Base-by-base conservation (phyloP, 2,329 filamentous ascomycete species). In the Penicillium sp. region DNA sequence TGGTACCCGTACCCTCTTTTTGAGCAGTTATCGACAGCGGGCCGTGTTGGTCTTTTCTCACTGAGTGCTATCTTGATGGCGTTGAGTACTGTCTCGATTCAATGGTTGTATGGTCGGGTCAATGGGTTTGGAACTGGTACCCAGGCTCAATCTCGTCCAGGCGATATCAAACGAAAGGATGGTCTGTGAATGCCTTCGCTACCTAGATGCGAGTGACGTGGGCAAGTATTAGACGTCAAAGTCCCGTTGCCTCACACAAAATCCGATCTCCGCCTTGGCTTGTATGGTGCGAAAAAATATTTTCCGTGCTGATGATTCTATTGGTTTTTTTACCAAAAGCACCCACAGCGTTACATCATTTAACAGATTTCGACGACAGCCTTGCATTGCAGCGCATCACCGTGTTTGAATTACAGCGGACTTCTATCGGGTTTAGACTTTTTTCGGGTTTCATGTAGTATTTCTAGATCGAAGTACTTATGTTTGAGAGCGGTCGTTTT, bases 1-100 rank as follows among this genome's bases (percentile, higher is more conserved):
- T 86, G 81, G 72, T 95, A 96, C 64, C 91, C 92, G 0, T 96
- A 97, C 72, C 92, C 92, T 1, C 81, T 96, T 25, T 93, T 97
- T 60, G 86, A 80, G 8, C 70, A 89, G 43, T 76, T 95, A 41
- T 81, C 79, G 48, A 88, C 85, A 0, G 69, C 77, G 47, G 86
- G 91, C 67, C 83, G 92, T 20, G 76, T 86, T 8, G 74, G 83
- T 0, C 77, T 96, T 9, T 96, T 95, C 63, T 80, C 79, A 1
- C 75, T 83, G 18, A 89, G 89, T 41, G 91, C 89, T 1, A 67
- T 82, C 1, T 73, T 89, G 15, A 92, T 95, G 85, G 87, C 89
- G 2, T 70, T 79, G 3, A 90, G 86, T 61, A 92, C 89, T 0
- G 76, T 84, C 22, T 74, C 80, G 9, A 75, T 96, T 59, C 88